These are phyloP conservation scores for Aspergillus bridgeri DNA, from an alignment of 495 filamentous ascomycete species.

Conservation along the genomic window DNA sequence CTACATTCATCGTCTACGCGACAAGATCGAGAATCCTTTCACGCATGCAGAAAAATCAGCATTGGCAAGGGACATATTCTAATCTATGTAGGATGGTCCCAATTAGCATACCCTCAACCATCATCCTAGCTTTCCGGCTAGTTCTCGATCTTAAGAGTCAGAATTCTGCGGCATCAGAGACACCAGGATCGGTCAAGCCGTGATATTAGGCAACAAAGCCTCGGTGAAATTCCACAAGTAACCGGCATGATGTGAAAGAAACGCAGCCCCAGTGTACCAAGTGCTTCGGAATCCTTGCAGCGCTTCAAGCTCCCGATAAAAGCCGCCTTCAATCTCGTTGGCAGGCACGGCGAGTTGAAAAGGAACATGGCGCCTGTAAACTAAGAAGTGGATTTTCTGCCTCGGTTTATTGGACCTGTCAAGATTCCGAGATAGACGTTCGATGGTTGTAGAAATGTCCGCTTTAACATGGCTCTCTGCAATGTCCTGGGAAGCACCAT, in stretches of 20 bases:
- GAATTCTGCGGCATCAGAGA: no score
- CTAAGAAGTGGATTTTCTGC: neutral
- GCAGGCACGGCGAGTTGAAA: neutral
- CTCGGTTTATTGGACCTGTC: neutral
- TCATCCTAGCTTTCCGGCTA: no score
- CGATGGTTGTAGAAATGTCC: neutral
- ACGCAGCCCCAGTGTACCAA: neutral
- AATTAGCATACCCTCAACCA: no score
- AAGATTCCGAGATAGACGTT: neutral
- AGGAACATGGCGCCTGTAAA: neutral
- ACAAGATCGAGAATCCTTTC: no score
- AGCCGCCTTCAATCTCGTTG: neutral
- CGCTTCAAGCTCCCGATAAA: constrained; percentile 1
- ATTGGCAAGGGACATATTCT: no score
- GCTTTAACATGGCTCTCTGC: neutral
- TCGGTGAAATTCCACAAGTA: neutral
- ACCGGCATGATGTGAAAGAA: neutral
- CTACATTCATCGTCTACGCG: no score
- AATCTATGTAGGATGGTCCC: no score
- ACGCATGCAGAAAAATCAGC: no score
- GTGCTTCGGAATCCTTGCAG: constrained; percentile 1
- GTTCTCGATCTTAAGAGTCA: neutral
- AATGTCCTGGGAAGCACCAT: neutral
- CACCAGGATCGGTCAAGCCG: neutral
- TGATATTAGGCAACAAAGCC: neutral